Evolutionary conservation across 768 basidiomycete species (phyloP).

Genomic region (Termitomyces sp.): DNA sequence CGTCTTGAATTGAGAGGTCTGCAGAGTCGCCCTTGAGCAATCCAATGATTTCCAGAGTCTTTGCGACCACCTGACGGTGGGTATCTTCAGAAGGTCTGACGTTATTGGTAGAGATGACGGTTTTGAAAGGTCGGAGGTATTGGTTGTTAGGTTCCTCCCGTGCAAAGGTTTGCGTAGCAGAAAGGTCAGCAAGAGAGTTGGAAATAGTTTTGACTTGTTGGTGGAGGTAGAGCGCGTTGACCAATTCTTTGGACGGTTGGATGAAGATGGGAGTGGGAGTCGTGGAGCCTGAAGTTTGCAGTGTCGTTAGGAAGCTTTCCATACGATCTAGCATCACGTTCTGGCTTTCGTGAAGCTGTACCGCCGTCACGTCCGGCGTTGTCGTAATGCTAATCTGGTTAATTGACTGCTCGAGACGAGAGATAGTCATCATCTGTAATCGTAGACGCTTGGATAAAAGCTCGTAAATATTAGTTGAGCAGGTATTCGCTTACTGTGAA

Average conservation of each 20-base stretch:
- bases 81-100: not conserved
- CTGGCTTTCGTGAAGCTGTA: constrained; percentile 8
- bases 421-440: constrained; percentile 8
- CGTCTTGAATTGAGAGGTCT: constrained; percentile 11
- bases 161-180: constrained; percentile 2
- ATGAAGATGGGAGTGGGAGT: not conserved
- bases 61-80: constrained; percentile 9
- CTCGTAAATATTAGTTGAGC: not conserved
- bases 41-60: constrained; percentile 6
- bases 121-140: constrained; percentile 8
- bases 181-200: constrained; percentile 7
- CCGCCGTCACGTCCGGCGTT: not conserved
- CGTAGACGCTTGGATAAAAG: not conserved
- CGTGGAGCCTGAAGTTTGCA: not conserved
- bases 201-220: constrained; percentile 11
- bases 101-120: not conserved
- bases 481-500: constrained; percentile 9
- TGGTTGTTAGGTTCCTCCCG: constrained; percentile 2
- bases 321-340: constrained; percentile 3
- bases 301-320: constrained; percentile 7
- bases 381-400: constrained; percentile 1
- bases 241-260: constrained; percentile 1
- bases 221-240: constrained; percentile 11
- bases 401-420: constrained; percentile 9
- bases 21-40: constrained; percentile 5